These are phyloP conservation scores for Zymoseptoria pseudotritici DNA, from an alignment of 2,329 filamentous ascomycete genomes.

Conservation along the genomic window DNA sequence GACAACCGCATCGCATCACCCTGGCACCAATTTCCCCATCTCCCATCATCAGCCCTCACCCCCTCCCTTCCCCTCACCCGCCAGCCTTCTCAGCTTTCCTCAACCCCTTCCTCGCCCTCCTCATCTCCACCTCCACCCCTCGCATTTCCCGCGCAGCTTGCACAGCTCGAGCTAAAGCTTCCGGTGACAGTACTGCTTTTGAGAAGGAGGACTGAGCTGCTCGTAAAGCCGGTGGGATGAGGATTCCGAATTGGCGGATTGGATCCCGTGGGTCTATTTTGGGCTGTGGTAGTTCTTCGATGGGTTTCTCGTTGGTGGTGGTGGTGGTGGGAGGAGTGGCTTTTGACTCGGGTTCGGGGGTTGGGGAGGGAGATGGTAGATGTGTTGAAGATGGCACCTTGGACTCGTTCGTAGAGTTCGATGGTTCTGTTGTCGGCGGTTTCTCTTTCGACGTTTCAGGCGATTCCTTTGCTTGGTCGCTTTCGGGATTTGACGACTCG, in stretches of 20 bases:
- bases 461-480: neutral
- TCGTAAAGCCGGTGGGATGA: constrained; percentile 43
- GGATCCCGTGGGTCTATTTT: constrained; percentile 42
- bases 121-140: constrained; percentile 60
- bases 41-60: too few relatives aligned
- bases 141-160: constrained; percentile 55
- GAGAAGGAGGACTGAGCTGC: constrained; percentile 54
- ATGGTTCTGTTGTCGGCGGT: constrained; percentile 22
- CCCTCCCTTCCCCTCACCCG: neutral
- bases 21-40: too few relatives aligned
- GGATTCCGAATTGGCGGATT: constrained; percentile 48
- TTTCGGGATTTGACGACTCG: constrained; percentile 21
- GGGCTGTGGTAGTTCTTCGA: neutral
- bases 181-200: constrained; percentile 46
- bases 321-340: neutral
- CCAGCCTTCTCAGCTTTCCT: constrained; percentile 29
- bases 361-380: neutral
- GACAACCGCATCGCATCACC: too few relatives aligned
- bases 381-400: neutral
- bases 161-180: constrained; percentile 51
- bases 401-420: neutral
- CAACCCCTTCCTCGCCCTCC: constrained; percentile 45
- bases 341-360: neutral
- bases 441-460: neutral
- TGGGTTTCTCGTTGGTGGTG: neutral